Percentiles rank a stretch among this genome's conserved stretches.
Conservation (phyloP, 306 rosid species). For the Pyrus bretschneideri region DNA sequence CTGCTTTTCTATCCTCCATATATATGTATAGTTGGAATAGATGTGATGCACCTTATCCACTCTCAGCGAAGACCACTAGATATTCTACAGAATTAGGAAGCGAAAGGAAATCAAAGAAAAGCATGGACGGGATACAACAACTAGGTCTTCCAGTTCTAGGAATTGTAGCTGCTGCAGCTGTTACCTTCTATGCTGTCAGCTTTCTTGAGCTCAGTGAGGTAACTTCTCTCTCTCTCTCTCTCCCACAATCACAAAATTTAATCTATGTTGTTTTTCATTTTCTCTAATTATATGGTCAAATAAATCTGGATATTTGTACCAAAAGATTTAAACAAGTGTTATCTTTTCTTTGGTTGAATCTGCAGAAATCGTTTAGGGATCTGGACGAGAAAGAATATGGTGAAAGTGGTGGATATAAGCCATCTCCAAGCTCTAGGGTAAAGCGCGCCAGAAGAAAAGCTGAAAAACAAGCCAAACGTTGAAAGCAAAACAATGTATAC, state of each 20-base stretch:
- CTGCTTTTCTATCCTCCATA: no score
- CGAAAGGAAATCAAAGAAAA: not conserved
- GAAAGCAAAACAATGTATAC: not conserved
- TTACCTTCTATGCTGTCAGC: conserved; percentile 70
- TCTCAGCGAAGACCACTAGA: not conserved
- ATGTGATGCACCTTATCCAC: conserved; percentile 3
- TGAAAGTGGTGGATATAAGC: conserved; percentile 44
- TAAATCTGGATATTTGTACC: not conserved
- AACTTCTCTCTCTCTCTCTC: not conserved
- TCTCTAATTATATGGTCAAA: not conserved
- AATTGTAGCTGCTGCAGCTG: conserved; percentile 66
- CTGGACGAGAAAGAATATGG: conserved; percentile 34
- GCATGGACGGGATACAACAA: conserved; percentile 48
- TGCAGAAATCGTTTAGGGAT: conserved; percentile 57
- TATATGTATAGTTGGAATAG: not conserved
- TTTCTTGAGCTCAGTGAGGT: conserved; percentile 66
- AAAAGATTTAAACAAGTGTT: no score
- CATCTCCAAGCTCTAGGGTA: conserved; percentile 44
- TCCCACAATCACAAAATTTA: no score
- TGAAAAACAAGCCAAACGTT: conserved; percentile 27
- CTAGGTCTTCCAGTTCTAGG: conserved; percentile 57
- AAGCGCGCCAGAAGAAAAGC: conserved; percentile 66
- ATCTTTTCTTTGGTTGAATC: not conserved
- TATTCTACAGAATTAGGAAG: not conserved
- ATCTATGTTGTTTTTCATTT: not conserved